phyloP scores from a whole-genome alignment of 139 green algal species.

The Ettlia oleoabundans region DNA sequence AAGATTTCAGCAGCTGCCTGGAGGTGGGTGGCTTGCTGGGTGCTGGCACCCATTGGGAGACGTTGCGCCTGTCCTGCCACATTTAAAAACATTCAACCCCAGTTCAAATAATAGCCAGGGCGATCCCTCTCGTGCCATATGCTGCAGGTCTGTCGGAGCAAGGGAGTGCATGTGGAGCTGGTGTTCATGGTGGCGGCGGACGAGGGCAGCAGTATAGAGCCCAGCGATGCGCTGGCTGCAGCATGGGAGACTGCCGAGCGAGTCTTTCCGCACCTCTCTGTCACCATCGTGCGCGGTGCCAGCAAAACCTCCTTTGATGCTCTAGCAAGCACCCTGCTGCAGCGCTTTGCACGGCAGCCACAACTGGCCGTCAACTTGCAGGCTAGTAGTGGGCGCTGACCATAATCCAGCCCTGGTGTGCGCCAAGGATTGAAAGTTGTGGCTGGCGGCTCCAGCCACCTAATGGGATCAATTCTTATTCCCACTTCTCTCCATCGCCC shows the following conservation, averaged over 20 bases:
- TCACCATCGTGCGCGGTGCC: neutral
- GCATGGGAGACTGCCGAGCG: constrained; percentile 9
- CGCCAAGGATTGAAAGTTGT: too few relatives aligned
- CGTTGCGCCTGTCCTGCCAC: too few relatives aligned
- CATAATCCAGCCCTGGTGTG: too few relatives aligned
- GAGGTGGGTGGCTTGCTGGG: constrained; percentile 3
- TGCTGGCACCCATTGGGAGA: too few relatives aligned
- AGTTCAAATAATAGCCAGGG: too few relatives aligned
- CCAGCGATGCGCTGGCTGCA: neutral
- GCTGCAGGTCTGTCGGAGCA: constrained; percentile 4
- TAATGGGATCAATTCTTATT: too few relatives aligned
- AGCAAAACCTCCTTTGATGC: neutral
- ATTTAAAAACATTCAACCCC: too few relatives aligned
- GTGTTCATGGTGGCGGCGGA: constrained; percentile 1
- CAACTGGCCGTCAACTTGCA: constrained; percentile 13
- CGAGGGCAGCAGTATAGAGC: neutral
- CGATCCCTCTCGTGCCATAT: neutral
- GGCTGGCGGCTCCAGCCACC: too few relatives aligned
- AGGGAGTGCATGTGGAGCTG: constrained; percentile 21
- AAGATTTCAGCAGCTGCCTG: constrained; percentile 19
- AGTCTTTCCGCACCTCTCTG: constrained; percentile 17
- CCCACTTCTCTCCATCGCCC: too few relatives aligned
- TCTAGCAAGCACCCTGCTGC: constrained; percentile 30
- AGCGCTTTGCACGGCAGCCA: neutral
- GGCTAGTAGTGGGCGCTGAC: too few relatives aligned